phyloP scores from a whole-genome alignment of 2,329 filamentous ascomycete genomes.

The Passalora sequoiae region DNA sequence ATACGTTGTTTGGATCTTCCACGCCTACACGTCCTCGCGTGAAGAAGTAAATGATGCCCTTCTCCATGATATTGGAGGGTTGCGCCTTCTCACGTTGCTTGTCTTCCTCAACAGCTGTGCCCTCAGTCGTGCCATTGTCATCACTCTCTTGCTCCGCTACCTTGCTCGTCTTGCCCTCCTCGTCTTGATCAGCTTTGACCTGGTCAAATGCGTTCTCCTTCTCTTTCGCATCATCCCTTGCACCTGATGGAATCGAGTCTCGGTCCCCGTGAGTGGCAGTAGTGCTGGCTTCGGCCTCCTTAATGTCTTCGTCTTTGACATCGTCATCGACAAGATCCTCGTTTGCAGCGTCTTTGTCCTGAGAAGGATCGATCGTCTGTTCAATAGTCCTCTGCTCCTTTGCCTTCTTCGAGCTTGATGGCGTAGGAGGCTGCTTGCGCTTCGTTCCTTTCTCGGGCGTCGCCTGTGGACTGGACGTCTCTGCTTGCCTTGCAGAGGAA shows the following conservation, averaged over 20 bases:
- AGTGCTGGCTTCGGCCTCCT: conserved; percentile 19
- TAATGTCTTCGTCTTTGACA: conserved; percentile 30
- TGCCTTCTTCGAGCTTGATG: conserved; percentile 39
- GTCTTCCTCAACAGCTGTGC: conserved; percentile 46
- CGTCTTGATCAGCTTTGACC: conserved; percentile 29
- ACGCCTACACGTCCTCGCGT: conserved; percentile 70
- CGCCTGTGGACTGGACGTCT: conserved; percentile 11
- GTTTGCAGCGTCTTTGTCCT: conserved; percentile 6
- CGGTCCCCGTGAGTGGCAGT: conserved; percentile 11
- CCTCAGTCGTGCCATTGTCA: conserved; percentile 12
- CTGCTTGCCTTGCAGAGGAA: conserved; percentile 9
- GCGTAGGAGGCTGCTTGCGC: conserved; percentile 36
- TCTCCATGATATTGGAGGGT: conserved; percentile 68
- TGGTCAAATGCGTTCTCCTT: conserved; percentile 27
- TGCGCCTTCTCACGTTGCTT: conserved; percentile 48
- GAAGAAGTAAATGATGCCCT: conserved; percentile 89
- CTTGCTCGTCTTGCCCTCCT: conserved; percentile 28
- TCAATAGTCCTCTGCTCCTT: conserved; percentile 52
- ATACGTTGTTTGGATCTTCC: conserved; percentile 61
- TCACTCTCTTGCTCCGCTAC: conserved; percentile 18
- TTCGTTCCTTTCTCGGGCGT: conserved; percentile 29
- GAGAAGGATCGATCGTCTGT: conserved; percentile 35
- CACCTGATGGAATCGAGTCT: conserved; percentile 4
- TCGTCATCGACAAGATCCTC: conserved; percentile 12
- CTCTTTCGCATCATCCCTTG: conserved; percentile 8